Evolutionary conservation across 2,329 filamentous ascomycete genomes (phyloP).

Genomic region (Fusarium sp.): DNA sequence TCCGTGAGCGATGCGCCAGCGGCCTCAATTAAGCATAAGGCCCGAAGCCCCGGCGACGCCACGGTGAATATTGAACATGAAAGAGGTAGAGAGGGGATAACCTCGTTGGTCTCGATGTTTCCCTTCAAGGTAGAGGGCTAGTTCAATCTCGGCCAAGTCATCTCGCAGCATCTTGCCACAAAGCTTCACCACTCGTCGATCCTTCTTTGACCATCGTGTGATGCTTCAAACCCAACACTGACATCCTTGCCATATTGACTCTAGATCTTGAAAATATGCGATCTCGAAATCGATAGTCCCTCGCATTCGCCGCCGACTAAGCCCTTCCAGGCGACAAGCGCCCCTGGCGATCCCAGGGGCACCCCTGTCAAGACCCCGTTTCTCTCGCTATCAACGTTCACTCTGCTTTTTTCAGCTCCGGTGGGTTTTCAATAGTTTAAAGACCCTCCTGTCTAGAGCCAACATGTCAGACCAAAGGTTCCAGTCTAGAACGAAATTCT

Average conservation of each 20-base stretch:
- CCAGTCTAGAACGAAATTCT: slow-evolving; percentile 11
- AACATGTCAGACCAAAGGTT: background rate
- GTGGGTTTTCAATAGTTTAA: slow-evolving; percentile 8
- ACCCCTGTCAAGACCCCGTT: background rate
- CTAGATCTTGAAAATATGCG: background rate
- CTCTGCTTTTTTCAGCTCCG: background rate
- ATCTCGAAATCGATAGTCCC: slow-evolving; percentile 20
- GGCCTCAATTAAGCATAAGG: background rate
- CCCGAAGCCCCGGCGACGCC: background rate
- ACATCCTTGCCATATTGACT: background rate
- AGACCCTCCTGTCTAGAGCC: background rate
- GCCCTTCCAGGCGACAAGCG: background rate
- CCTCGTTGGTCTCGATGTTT: background rate
- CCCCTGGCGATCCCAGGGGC: background rate
- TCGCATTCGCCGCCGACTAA: background rate
- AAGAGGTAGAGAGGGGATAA: background rate
- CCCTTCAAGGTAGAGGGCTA: background rate
- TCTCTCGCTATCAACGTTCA: background rate
- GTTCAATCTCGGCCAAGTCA: background rate
- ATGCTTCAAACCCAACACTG: background rate
- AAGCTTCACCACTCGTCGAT: background rate
- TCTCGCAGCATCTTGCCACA: background rate
- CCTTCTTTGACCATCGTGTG: background rate
- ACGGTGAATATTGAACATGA: background rate
- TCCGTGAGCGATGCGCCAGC: background rate